Percentiles rank a stretch among this genome's conserved stretches.
These are phyloP conservation scores for Oryza meyeriana DNA, from an alignment of 176 grass and related monocot species.

Conservation along the genomic window DNA sequence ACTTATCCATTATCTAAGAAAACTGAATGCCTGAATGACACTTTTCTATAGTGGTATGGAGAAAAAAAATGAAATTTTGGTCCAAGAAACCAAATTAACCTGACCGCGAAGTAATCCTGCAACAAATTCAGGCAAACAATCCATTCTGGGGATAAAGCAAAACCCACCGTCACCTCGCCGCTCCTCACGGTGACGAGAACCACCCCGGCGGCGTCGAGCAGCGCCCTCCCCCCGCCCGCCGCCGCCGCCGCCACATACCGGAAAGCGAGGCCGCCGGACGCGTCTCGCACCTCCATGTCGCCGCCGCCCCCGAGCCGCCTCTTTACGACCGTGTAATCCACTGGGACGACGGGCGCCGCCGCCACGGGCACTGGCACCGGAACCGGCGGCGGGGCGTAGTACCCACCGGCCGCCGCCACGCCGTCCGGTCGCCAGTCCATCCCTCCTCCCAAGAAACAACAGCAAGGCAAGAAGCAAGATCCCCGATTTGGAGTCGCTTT, in stretches of 20 bases:
- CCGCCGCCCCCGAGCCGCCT: conserved; percentile 30
- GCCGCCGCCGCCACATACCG: not conserved
- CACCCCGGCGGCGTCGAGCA: conserved; percentile 44
- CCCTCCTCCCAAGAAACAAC: not conserved
- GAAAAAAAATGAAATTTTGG: not conserved
- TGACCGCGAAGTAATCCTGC: not conserved
- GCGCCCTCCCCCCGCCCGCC: conserved; percentile 21
- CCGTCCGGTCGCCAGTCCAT: conserved; percentile 1
- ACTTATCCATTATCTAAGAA: too few species aligned
- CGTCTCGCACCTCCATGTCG: conserved; percentile 44
- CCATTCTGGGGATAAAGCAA: not conserved
- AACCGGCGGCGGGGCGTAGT: not conserved
- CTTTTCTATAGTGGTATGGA: not conserved
- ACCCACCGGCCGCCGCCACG: not conserved
- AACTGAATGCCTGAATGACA: too few species aligned
- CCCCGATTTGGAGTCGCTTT: too few species aligned
- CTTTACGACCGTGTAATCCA: conserved; percentile 56
- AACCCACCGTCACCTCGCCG: conserved; percentile 32
- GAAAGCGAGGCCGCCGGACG: conserved; percentile 43
- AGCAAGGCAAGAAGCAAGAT: not conserved
- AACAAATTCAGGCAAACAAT: not conserved
- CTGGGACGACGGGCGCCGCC: conserved; percentile 38
- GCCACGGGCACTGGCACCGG: not conserved
- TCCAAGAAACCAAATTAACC: not conserved
- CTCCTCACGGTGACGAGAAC: conserved; percentile 44